These are phyloP conservation scores for Agroathelia rolfsii DNA, from an alignment of 1,284 basidiomycete species.

Conservation along the genomic window DNA sequence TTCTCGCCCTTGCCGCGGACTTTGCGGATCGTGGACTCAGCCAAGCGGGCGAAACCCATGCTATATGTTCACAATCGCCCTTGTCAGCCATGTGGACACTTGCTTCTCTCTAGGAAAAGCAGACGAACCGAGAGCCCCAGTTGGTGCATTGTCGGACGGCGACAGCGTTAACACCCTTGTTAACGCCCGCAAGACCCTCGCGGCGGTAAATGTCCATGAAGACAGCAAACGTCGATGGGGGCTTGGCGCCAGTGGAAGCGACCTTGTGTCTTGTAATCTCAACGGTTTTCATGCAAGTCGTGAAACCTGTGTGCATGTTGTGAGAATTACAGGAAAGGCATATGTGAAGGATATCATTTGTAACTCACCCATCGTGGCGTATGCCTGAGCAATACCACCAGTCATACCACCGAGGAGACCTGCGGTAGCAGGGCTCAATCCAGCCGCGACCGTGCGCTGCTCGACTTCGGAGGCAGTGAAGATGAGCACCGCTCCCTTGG, in stretches of 20 bases:
- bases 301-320: slow-evolving; percentile 60
- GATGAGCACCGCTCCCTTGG: slow-evolving; percentile 93
- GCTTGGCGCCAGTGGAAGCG: slow-evolving; percentile 79
- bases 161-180: slow-evolving; percentile 99
- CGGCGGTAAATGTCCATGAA: slow-evolving; percentile 91
- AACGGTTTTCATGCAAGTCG: slow-evolving; percentile 97
- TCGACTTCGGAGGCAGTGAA: slow-evolving; percentile 97
- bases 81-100: slow-evolving; percentile 1
- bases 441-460: slow-evolving; percentile 51
- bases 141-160: slow-evolving; percentile 97
- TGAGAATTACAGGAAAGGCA: not conserved
- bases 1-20: slow-evolving; percentile 68
- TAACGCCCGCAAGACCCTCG: slow-evolving; percentile 93
- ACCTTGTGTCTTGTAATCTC: slow-evolving; percentile 98
- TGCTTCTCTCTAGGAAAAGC: slow-evolving; percentile 2
- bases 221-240: slow-evolving; percentile 90
- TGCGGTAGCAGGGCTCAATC: slow-evolving; percentile 72
- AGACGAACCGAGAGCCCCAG: slow-evolving; percentile 88
- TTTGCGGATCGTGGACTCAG: slow-evolving; percentile 75
- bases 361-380: slow-evolving; percentile 94
- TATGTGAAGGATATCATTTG: slow-evolving; percentile 9
- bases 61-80: slow-evolving; percentile 28
- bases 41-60: slow-evolving; percentile 94
- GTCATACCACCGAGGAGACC: slow-evolving; percentile 96
- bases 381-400: slow-evolving; percentile 96